These are phyloP conservation scores for Diaporthe destruens DNA, from an alignment of 2,329 filamentous ascomycete genomes.

Conservation along the genomic window DNA sequence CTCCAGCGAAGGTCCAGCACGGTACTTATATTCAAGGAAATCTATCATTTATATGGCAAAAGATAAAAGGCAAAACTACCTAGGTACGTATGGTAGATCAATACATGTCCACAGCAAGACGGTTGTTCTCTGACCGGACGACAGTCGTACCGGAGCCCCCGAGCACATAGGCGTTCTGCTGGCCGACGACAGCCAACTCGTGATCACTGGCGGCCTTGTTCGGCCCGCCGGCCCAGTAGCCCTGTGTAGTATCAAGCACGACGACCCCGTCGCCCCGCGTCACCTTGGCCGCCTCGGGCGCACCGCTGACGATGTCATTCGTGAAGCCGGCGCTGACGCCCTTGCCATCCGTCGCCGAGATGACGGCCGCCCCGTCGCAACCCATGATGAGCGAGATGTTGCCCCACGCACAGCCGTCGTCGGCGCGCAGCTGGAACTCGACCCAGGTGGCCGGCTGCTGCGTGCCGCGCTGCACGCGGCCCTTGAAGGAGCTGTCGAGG, in stretches of 20 bases:
- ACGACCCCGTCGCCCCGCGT: constrained; percentile 52
- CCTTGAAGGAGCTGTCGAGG: constrained; percentile 16
- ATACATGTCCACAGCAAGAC: constrained; percentile 17
- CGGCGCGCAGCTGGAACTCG: constrained; percentile 54
- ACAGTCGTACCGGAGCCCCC: constrained; percentile 44
- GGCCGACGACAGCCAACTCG: constrained; percentile 49
- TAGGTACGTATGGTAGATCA: too few relatives aligned
- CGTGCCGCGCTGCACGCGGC: constrained; percentile 51
- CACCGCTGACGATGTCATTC: constrained; percentile 44
- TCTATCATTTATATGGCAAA: too few relatives aligned
- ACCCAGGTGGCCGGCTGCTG: constrained; percentile 54
- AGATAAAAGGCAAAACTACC: not conserved
- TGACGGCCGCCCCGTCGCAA: constrained; percentile 54
- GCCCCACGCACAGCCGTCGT: constrained; percentile 54
- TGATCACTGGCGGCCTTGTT: constrained; percentile 54
- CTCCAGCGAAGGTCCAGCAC: not conserved
- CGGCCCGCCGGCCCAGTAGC: constrained; percentile 54
- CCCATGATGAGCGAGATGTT: constrained; percentile 54
- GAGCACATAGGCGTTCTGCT: constrained; percentile 52
- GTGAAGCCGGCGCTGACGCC: constrained; percentile 51
- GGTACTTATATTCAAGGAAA: not conserved
- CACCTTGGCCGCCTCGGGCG: constrained; percentile 49
- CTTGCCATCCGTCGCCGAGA: constrained; percentile 54
- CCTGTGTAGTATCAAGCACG: constrained; percentile 52
- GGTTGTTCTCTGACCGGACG: constrained; percentile 16